phyloP scores from a whole-genome alignment of 2,329 filamentous ascomycete genomes.

The Parascedosporium putredinis region DNA sequence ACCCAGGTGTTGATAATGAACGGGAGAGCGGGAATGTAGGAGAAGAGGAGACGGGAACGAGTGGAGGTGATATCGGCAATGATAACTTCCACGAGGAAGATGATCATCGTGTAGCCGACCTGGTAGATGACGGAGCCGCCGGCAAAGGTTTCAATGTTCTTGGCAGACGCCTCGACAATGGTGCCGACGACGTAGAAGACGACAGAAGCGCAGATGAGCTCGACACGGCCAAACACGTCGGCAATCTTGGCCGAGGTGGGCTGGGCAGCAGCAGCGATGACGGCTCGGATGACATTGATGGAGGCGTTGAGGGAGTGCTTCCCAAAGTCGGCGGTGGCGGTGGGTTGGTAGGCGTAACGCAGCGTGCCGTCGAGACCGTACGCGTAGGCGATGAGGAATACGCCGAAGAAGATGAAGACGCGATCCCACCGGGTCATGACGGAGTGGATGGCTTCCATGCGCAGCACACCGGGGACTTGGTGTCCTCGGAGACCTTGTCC shows the following conservation, averaged over 20 bases:
- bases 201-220: slow-evolving; percentile 44
- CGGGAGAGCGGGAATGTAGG: slow-evolving; percentile 48
- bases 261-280: slow-evolving; percentile 49
- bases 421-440: slow-evolving; percentile 43
- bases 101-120: slow-evolving; percentile 52
- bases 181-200: slow-evolving; percentile 50
- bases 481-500: slow-evolving; percentile 4
- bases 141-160: slow-evolving; percentile 38
- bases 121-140: slow-evolving; percentile 51
- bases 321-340: slow-evolving; percentile 38
- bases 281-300: slow-evolving; percentile 44
- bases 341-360: slow-evolving; percentile 43
- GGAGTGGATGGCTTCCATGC: slow-evolving; percentile 45
- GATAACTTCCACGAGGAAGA: slow-evolving; percentile 53
- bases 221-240: slow-evolving; percentile 53
- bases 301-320: slow-evolving; percentile 46
- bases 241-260: slow-evolving; percentile 49
- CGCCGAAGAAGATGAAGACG: slow-evolving; percentile 45
- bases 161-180: slow-evolving; percentile 42
- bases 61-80: slow-evolving; percentile 55
- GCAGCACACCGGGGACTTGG: slow-evolving; percentile 43
- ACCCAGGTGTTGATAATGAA: slow-evolving; percentile 59
- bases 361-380: slow-evolving; percentile 52
- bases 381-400: slow-evolving; percentile 54
- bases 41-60: slow-evolving; percentile 52